Evolutionary conservation across 495 filamentous ascomycete species (phyloP).

Genomic region (Penicillium waksmanii): DNA sequence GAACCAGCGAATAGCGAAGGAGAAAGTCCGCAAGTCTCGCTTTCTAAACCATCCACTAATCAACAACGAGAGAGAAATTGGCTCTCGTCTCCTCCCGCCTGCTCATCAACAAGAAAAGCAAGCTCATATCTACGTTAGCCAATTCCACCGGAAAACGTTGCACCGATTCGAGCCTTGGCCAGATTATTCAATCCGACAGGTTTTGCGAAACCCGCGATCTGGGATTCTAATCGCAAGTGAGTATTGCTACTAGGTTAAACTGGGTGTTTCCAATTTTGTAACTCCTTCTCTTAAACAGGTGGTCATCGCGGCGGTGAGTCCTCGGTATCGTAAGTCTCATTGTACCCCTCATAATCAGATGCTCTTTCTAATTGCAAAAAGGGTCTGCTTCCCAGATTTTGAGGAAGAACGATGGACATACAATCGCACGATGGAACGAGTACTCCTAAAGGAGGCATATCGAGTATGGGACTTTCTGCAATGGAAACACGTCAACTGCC

Average conservation of each 20-base stretch:
- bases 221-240: conserved; percentile 45
- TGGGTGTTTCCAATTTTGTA: neutral
- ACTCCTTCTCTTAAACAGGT: conserved; percentile 19
- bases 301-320: conserved; percentile 38
- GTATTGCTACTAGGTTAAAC: conserved; percentile 9
- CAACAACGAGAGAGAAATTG: conserved; percentile 35
- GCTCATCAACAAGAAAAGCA: conserved; percentile 29
- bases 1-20: conserved; percentile 32
- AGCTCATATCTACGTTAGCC: conserved; percentile 37
- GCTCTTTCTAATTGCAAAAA: conserved; percentile 10
- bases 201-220: conserved; percentile 40
- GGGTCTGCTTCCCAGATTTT: conserved; percentile 43
- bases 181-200: conserved; percentile 37
- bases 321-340: conserved; percentile 39
- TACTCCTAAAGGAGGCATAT: conserved; percentile 41
- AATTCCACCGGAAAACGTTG: conserved; percentile 35
- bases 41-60: conserved; percentile 36
- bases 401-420: conserved; percentile 42
- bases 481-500: neutral
- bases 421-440: conserved; percentile 41
- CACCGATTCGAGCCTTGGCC: conserved; percentile 42
- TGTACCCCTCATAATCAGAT: neutral
- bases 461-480: conserved; percentile 27
- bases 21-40: conserved; percentile 38
- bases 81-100: conserved; percentile 16